Percentiles rank a stretch among this genome's conserved stretches.
These are phyloP conservation scores for Paramecium bursaria DNA, from an alignment of 73 alveolate species.

Conservation along the genomic window DNA sequence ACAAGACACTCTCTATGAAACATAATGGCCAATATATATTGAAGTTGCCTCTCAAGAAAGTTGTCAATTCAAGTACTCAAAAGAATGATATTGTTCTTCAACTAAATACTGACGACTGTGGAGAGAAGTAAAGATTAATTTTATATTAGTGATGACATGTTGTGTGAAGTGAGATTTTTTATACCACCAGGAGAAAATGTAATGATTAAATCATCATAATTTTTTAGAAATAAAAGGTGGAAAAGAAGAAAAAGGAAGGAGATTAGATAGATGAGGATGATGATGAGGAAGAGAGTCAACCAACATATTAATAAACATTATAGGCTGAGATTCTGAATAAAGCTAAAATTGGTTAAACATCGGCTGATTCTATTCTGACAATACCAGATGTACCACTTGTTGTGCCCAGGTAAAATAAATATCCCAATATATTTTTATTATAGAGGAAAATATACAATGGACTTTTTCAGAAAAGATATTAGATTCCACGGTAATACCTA, in stretches of 20 bases:
- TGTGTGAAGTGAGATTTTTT: constrained; percentile 46
- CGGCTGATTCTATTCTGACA: constrained; percentile 39
- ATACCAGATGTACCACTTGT: constrained; percentile 38
- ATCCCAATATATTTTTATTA: background rate
- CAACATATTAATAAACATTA: constrained; percentile 18
- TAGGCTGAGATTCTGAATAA: constrained; percentile 7
- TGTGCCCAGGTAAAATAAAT: constrained; percentile 46
- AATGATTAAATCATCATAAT: background rate
- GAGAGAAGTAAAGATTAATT: constrained; percentile 14
- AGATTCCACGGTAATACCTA: constrained; percentile 49
- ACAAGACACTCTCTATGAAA: background rate
- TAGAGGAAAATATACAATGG: constrained; percentile 35
- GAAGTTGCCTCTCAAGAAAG: constrained; percentile 29
- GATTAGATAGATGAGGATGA: background rate
- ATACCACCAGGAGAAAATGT: constrained; percentile 35
- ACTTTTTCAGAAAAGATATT: constrained; percentile 21
- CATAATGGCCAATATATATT: background rate
- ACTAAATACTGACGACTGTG: constrained; percentile 25
- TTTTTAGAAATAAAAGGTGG: background rate
- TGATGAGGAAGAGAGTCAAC: constrained; percentile 37
- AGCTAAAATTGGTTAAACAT: constrained; percentile 40
- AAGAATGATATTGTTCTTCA: constrained; percentile 26
- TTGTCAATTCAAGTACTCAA: constrained; percentile 26
- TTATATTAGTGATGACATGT: constrained; percentile 47
- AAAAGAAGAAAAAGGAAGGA: constrained; percentile 19